Base-by-base conservation (phyloP, 2,329 filamentous ascomycete genomes). In the Ramularia collo-cygni region DNA sequence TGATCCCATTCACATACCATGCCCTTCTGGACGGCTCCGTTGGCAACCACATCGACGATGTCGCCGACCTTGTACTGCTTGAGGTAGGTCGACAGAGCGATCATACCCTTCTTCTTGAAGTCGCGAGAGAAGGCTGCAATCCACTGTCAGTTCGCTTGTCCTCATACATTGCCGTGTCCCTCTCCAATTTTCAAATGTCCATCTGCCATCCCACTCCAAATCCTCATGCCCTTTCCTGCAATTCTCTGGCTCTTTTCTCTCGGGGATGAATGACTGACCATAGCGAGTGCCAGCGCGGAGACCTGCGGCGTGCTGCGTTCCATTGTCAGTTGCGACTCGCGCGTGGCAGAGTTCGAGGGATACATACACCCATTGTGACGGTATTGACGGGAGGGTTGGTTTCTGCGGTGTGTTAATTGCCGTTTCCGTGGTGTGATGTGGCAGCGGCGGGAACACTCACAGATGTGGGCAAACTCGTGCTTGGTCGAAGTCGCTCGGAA, bases 11-110 rank as follows among this genome's bases (percentile, higher is more conserved):
- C 40, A 74, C 82, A 81, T 75, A 92, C 85, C 58, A 61, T 61
- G 53, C 88, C 89, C 81, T 95, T 94, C 77, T 95, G 89, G 55
- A 93, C 85, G 65, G 88, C 92, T 83, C 89, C 92, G 77, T 98
- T 96, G 66, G 85, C 85, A 75, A 94, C 93, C 70, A 98, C 87
- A 69, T 98, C 92, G 65, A 98, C 92, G 62, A 96, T 95, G 66
- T 98, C 92, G 70, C 92, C 92, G 65, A 98, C 92, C 81, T 83
- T 87, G 84, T 93, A 96, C 67, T 85, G 79, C 70, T 81, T 82
- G 64, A 98, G 76, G 79, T 96, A 98, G 67, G 90, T 96, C 61
- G 83, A 88, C 65, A 96, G 76, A 63, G 77, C 74, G 75, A 98
- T 95, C 76, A 82, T 81, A 69, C 92, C 92, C 78, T 89, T 87